Evolutionary conservation across 2,329 filamentous ascomycete species (phyloP), one percentile per base, ranked within the genome.

Genomic region (Fusarium dimerum): DNA sequence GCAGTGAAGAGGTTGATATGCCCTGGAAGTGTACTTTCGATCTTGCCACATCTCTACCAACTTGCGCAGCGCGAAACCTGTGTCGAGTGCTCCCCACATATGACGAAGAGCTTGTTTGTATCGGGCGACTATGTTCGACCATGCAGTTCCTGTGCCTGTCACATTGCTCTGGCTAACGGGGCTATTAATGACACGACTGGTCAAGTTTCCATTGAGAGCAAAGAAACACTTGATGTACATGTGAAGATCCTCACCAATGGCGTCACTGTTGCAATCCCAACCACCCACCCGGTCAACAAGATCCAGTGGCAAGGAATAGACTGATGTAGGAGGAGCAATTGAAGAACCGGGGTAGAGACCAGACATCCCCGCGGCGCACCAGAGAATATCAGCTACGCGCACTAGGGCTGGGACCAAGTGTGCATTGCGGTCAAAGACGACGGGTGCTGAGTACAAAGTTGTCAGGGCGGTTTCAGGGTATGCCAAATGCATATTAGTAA

Each of bases 171-270:
- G 87, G 71, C 86, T 89, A 52, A 88, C 85, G 2, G 87, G 86
- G 55, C 84, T 86, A 60, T 86, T 74, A 30, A 90, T 78, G 4
- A 86, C 83, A 45, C 81, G 78, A 43, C 81, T 81, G 12, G 84
- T 84, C 48, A 90, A 67, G 65, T 89, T 84, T 3, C 87, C 87
- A 55, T 87, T 87, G 16, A 89, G 78, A 1, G 86, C 84, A 59
- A 90, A 90, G 73, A 90, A 90, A 68, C 86, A 89, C 75, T 90
- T 90, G 56, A 90, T 77, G 66, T 88, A 88, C 87, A 90, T 90
- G 73, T 90, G 87, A 64, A 90, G 71, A 65, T 90, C 87, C 70
- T 90, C 87, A 41, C 87, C 87, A 60, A 90, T 90, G 17, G 87
- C 86, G 55, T 88, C 86, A 2, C 82, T 78, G 47, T 83, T 85